Evolutionary conservation across 495 filamentous ascomycete genomes (phyloP), one percentile per base, ranked within the genome.

Genomic region (Lasiosphaeris hirsuta): DNA sequence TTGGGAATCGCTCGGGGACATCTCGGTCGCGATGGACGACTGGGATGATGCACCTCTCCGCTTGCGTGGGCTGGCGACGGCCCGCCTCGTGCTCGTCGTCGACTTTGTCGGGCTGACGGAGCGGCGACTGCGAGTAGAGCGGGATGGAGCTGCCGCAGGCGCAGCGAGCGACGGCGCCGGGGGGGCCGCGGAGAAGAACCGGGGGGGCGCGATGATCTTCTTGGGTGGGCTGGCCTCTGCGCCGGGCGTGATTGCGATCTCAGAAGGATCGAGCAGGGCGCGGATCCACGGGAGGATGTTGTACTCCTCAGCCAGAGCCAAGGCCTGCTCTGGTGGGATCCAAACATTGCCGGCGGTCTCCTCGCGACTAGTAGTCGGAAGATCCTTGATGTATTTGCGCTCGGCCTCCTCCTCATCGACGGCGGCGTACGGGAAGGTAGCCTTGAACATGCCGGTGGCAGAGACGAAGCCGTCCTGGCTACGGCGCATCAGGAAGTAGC

Each of bases 371-470:
- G 92, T 95, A 7, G 85, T 84, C 34, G 82, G 72, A 17, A 93
- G 84, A 10, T 77, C 78, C 72, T 94, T 96, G 66, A 97, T 80
- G 63, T 90, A 93, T 60, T 86, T 88, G 59, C 92, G 87, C 78
- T 98, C 94, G 7, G 75, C 76, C 59, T 87, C 85, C 72, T 98
- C 94, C 68, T 98, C 95, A 7, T 85, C 82, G 34, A 81, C 73
- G 56, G 87, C 86, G 11, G 94, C 91, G 80, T 92, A 97, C 3
- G 94, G 94, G 70, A 97, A 98, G 6, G 93, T 90, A 54, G 95
- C 95, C 75, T 97, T 98, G 81, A 97, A 98, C 95, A 98, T 97
- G 68, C 95, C 94, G 51, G 94, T 97, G 6, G 94, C 92, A 64
- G 91, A 96, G 39, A 98, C 85, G 67, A 80, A 97, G 39, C 95